Evolutionary conservation across 306 rosid species (phyloP).

Genomic region (Corylus heterophylla): DNA sequence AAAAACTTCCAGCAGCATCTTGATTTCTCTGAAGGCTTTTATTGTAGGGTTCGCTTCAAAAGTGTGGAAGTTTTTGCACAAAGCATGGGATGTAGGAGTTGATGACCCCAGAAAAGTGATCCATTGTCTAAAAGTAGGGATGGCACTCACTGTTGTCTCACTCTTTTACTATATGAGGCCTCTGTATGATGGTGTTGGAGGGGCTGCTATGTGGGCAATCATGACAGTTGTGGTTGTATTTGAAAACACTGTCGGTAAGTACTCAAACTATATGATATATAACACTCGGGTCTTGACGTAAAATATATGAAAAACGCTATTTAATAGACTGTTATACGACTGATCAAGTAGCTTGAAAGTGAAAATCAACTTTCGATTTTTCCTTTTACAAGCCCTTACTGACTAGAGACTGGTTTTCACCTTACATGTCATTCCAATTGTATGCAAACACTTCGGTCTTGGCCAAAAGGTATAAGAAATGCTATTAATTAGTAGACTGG

Average conservation of each 20-base stretch:
- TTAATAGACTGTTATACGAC: slow-evolving; percentile 59
- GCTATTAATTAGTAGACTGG: too few species aligned
- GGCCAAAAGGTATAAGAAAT: too few species aligned
- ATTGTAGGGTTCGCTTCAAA: slow-evolving; percentile 38
- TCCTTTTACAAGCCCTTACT: too few species aligned
- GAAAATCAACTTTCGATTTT: too few species aligned
- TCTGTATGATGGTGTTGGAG: slow-evolving; percentile 72
- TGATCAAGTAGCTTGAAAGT: neutral
- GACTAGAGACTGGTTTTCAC: too few species aligned
- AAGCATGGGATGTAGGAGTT: slow-evolving; percentile 72
- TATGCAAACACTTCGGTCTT: too few species aligned
- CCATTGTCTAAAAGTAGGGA: slow-evolving; percentile 75
- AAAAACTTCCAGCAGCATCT: slow-evolving; percentile 13
- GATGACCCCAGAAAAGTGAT: slow-evolving; percentile 80
- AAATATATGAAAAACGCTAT: neutral
- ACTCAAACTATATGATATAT: neutral
- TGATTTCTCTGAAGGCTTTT: slow-evolving; percentile 33
- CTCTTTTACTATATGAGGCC: slow-evolving; percentile 77
- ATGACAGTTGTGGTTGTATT: slow-evolving; percentile 82
- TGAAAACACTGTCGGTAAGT: slow-evolving; percentile 65
- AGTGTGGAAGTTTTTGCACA: slow-evolving; percentile 47
- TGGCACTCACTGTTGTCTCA: slow-evolving; percentile 77
- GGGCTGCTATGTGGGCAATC: slow-evolving; percentile 82
- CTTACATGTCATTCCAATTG: too few species aligned
- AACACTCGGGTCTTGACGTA: too few species aligned